Evolutionary conservation across 2,329 filamentous ascomycete genomes (phyloP), one percentile per base, ranked within the genome.

Genomic region (Aspergillus niger): DNA sequence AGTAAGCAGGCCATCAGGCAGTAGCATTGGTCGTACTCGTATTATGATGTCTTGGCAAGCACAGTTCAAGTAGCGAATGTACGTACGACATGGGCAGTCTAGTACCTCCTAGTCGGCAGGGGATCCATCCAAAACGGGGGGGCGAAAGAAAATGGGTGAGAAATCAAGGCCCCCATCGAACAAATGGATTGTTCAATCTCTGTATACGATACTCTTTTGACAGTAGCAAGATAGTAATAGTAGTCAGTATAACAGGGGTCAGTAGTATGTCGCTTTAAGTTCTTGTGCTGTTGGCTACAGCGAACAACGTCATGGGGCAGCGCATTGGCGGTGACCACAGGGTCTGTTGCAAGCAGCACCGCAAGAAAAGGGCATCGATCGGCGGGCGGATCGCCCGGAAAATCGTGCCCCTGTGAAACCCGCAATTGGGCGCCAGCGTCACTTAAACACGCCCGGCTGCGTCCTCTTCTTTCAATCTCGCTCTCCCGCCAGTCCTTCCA

Each of bases 331-430:
- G 39, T 36, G 5, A 54, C 32, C 32, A 36, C 38, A 44, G 36
- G 24, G 36, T 54, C 38, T 41, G 22, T 24, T n/a, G 30, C 39
- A 17, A 17, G 39, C 52, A 32, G n/a, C 43, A 43, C 36, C 13
- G 41, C 38, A 61, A 58, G 6, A 59, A 67, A 60, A 47, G 30
- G 65, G 60, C 22, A 67, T 53, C 32, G 68, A 69, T 69, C 67
- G 55, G 59, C 65, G 43, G 59, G 64, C 68, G 68, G 68, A 70
- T 66, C 58, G 57, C 38, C 62, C 68, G 67, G 67, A 66, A 63
- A 59, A 57, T 52, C 57, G 59, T 58, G 38, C 63, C 65, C 65
- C 59, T 60, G 60, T 65, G 60, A 24, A 59, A 47, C 59, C 57
- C 36, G 41, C 49, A 50, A 58, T 64, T 62, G 58, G 56, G 59